Evolutionary conservation across 768 basidiomycete genomes (phyloP).

Genomic region (Terana coerulea): DNA sequence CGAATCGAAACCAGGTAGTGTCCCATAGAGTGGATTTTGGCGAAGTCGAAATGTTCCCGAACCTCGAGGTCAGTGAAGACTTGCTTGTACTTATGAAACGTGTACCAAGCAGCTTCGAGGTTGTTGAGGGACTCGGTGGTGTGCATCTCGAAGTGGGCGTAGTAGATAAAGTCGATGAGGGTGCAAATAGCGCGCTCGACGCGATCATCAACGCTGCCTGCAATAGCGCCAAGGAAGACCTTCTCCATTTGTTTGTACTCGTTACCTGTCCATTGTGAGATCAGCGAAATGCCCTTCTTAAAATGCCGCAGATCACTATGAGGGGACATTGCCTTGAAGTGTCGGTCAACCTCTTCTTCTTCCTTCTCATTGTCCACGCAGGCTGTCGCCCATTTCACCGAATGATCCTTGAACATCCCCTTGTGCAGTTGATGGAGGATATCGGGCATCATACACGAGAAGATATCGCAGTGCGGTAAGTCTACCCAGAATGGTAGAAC

Average conservation of each 20-base stretch:
- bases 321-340: slow-evolving; percentile 28
- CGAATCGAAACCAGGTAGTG: slow-evolving; percentile 23
- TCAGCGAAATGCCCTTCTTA: slow-evolving; percentile 36
- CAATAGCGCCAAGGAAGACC: slow-evolving; percentile 23
- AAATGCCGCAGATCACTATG: slow-evolving; percentile 35
- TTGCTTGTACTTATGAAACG: slow-evolving; percentile 25
- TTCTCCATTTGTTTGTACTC: slow-evolving; percentile 35
- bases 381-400: slow-evolving; percentile 28
- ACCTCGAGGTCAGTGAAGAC: slow-evolving; percentile 23
- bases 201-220: slow-evolving; percentile 18
- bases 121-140: slow-evolving; percentile 14
- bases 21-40: slow-evolving; percentile 23
- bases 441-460: slow-evolving; percentile 33
- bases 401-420: slow-evolving; percentile 42
- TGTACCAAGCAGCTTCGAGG: slow-evolving; percentile 13
- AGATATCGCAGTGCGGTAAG: slow-evolving; percentile 37
- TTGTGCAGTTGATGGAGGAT: slow-evolving; percentile 46
- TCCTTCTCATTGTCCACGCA: slow-evolving; percentile 5
- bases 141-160: slow-evolving; percentile 23
- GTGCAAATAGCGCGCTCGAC: slow-evolving; percentile 23
- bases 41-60: slow-evolving; percentile 28
- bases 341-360: slow-evolving; percentile 33
- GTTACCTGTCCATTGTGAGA: slow-evolving; percentile 40
- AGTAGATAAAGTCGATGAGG: slow-evolving; percentile 25
- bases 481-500: slow-evolving; percentile 29